These are phyloP conservation scores for Colletotrichum aenigma DNA, from an alignment of 2,329 filamentous ascomycete species.

Conservation along the genomic window DNA sequence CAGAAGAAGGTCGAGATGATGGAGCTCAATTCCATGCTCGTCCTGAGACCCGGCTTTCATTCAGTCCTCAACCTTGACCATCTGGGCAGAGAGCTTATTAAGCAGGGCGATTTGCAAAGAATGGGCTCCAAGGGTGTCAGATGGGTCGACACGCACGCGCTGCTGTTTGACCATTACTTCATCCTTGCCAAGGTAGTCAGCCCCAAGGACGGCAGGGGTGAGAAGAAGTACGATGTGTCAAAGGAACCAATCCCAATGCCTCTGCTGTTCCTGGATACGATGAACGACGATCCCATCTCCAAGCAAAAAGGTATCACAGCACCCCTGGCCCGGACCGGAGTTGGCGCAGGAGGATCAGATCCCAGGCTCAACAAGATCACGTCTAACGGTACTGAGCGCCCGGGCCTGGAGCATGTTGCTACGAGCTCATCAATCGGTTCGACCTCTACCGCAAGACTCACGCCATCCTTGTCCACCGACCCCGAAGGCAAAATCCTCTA, in stretches of 20 bases:
- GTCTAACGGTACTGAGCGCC: constrained; percentile 55
- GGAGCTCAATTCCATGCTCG: constrained; percentile 82
- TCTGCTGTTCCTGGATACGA: constrained; percentile 87
- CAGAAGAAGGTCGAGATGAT: constrained; percentile 87
- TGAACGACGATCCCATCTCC: constrained; percentile 88
- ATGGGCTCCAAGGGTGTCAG: constrained; percentile 88
- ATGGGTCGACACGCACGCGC: constrained; percentile 91
- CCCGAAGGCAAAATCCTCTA: constrained; percentile 85
- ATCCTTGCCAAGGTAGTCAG: constrained; percentile 84
- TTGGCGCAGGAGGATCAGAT: constrained; percentile 62
- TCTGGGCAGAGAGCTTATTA: constrained; percentile 88
- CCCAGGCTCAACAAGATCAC: constrained; percentile 61
- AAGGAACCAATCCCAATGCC: constrained; percentile 98
- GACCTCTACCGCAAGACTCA: constrained; percentile 40
- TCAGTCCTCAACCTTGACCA: constrained; percentile 91
- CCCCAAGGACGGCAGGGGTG: constrained; percentile 70
- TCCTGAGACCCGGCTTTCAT: constrained; percentile 86
- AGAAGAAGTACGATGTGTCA: constrained; percentile 92
- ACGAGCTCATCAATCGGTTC: constrained; percentile 71
- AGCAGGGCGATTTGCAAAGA: constrained; percentile 86
- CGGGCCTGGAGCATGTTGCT: constrained; percentile 68
- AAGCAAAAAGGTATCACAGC: constrained; percentile 79
- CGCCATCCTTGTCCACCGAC: constrained; percentile 59
- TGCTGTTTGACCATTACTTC: constrained; percentile 96
- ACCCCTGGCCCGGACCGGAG: constrained; percentile 62